Evolutionary conservation across 1,284 basidiomycete genomes (phyloP).

Genomic region (Leucoagaricus sp.): DNA sequence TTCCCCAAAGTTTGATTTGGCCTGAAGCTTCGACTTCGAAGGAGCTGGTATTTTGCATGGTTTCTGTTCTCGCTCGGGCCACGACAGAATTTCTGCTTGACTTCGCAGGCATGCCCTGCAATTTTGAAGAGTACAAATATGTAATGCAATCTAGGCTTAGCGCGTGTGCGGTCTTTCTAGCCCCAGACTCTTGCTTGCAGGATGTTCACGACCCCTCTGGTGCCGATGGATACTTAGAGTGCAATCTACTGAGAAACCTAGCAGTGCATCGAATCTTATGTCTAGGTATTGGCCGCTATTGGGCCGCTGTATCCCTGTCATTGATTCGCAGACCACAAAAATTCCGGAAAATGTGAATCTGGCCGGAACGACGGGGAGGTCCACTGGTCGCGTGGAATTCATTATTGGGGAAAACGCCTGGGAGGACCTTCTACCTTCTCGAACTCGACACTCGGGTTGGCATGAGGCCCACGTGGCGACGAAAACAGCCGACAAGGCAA

Average conservation of each 20-base stretch:
- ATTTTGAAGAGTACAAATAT: conserved; percentile 1
- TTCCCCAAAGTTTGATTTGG: conserved; percentile 4
- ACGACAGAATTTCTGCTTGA: conserved; percentile 13
- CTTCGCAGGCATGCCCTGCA: conserved; percentile 6
- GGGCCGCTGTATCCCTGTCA: background rate
- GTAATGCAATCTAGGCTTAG: conserved; percentile 9
- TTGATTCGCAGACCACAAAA: background rate
- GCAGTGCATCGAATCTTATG: background rate
- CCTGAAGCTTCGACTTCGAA: conserved; percentile 11
- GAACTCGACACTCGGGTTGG: conserved; percentile 7
- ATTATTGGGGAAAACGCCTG: conserved; percentile 3
- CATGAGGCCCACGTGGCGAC: conserved; percentile 6
- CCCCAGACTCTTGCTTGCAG: background rate
- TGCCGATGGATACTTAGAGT: conserved; percentile 5
- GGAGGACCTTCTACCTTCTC: conserved; percentile 7
- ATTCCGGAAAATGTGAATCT: conserved; percentile 2
- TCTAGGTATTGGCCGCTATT: background rate
- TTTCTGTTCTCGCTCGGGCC: background rate
- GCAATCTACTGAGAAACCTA: conserved; percentile 3
- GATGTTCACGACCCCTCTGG: background rate
- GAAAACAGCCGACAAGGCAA: conserved; percentile 10
- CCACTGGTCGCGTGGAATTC: conserved; percentile 16
- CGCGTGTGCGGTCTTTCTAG: background rate
- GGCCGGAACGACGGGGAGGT: conserved; percentile 5
- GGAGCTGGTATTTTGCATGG: background rate